Evolutionary conservation across 202 grass and related monocot genomes (phyloP).

Genomic region (Schoenoplectus tabernaemontani): DNA sequence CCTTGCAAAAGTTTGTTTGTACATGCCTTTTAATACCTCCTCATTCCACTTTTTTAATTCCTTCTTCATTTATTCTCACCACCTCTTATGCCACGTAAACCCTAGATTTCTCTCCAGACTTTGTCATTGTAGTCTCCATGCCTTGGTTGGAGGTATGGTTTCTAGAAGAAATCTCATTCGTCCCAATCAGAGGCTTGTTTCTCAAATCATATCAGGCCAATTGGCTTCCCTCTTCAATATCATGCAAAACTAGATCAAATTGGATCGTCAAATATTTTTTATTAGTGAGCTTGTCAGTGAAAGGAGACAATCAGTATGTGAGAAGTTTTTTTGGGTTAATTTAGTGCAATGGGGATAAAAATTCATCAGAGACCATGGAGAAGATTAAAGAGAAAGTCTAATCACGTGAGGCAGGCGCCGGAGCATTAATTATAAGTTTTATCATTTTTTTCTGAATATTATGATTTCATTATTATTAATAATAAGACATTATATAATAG

Average conservation of each 20-base stretch:
- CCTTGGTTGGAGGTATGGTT: conserved; percentile 67
- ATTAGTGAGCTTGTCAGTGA: conserved; percentile 75
- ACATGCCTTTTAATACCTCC: too few relatives aligned
- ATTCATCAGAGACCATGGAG: conserved; percentile 31
- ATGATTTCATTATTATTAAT: too few relatives aligned
- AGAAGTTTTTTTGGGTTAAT: conserved; percentile 37
- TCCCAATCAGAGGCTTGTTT: conserved; percentile 51
- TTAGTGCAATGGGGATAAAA: conserved; percentile 40
- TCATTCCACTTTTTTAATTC: conserved; percentile 4
- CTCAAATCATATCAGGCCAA: conserved; percentile 38
- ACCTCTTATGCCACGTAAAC: conserved; percentile 3
- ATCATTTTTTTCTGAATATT: too few relatives aligned
- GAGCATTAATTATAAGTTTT: too few relatives aligned
- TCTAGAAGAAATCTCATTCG: conserved; percentile 24
- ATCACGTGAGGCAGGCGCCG: conserved; percentile 29
- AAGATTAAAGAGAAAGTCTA: conserved; percentile 3
- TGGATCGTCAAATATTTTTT: conserved; percentile 42
- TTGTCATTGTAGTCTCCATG: conserved; percentile 37
- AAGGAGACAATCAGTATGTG: conserved; percentile 46
- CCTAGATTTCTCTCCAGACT: not conserved
- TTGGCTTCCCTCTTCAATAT: conserved; percentile 48
- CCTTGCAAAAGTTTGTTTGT: too few relatives aligned
- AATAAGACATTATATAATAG: too few relatives aligned
- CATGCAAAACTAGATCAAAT: conserved; percentile 18
- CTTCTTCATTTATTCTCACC: conserved; percentile 30